Percentiles rank a stretch among this genome's conserved stretches.
Conservation (phyloP, 1,284 basidiomycete genomes). For the Meripilus lineatus region DNA sequence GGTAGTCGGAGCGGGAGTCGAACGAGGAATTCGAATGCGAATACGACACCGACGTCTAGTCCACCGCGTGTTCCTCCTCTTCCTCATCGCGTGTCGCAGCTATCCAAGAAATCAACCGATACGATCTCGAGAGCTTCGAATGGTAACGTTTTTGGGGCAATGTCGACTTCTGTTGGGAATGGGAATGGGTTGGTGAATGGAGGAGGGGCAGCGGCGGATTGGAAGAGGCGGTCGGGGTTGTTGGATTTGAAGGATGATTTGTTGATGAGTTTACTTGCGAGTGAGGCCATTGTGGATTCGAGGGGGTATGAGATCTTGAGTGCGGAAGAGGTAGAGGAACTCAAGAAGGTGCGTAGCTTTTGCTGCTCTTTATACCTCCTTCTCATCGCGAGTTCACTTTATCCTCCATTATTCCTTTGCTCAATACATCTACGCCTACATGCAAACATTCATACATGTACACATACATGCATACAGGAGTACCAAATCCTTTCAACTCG, state of each 20-base stretch:
- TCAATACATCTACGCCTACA: no score
- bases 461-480: constrained; percentile 49
- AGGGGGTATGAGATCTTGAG: constrained; percentile 68
- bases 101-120: constrained; percentile 30
- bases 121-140: constrained; percentile 1
- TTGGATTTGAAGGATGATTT: constrained; percentile 69
- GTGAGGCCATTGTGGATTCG: constrained; percentile 83
- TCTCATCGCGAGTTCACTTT: no score
- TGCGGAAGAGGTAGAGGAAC: constrained; percentile 86
- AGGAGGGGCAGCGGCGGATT: constrained; percentile 17
- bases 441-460: no score
- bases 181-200: no score
- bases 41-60: no score
- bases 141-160: neutral
- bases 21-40: no score
- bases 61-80: constrained; percentile 27
- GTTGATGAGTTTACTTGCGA: constrained; percentile 77
- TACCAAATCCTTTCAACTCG: constrained; percentile 61
- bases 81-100: constrained; percentile 24
- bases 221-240: constrained; percentile 37
- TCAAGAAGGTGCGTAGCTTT: constrained; percentile 69
- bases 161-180: no score
- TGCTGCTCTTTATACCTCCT: constrained; percentile 4
- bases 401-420: no score
- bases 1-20: neutral